Base-by-base conservation (phyloP, 331 rosid species). In the Quercus tomentella region DNA sequence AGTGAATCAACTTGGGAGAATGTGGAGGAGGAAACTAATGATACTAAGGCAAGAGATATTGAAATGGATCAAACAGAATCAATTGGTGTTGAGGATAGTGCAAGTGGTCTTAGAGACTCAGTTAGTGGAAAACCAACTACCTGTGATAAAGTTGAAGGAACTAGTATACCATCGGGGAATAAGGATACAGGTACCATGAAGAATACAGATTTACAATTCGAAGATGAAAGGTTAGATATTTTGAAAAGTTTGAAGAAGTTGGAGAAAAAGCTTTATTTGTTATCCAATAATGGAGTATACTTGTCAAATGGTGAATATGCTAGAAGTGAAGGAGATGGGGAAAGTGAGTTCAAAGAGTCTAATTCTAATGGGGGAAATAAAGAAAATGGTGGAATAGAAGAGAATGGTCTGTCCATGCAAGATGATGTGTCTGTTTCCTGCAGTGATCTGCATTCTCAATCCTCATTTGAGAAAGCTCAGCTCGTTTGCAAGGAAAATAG, bases 11-110 rank as follows among this genome's bases (percentile, higher is more conserved):
- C 79, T 76, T 55, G n/a, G 21, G 89, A 87, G 66, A 79, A 79
- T 76, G 52, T 58, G 31, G 85, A 72, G 45, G 89, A 78, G 85
- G 78, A 65, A 75, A 80, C 67, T 26, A 82, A 81, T 86, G 89
- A 89, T 71, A 72, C 84, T 81, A 89, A 82, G 80, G 91, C 91
- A 82, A 91, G 91, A 86, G 98, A 89, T 88, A 89, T 95, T 80
- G 85, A 89, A 21, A 83, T 89, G 76, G 94, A 90, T 85, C 89
- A 79, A 76, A 75, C 88, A 5, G 90, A 88, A 62, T 76, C 83
- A 51, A 66, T 77, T 73, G 49, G 75, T 80, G 51, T 8, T 20
- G 87, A 79, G 73, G 73, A 81, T 49, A 76, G 76, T 78, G 84
- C 78, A 72, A 84, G 80, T 35, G 69, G 76, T 76, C 69, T 6